phyloP scores from a whole-genome alignment of 1,284 basidiomycete genomes.

The Singerocomus inundabilis region DNA sequence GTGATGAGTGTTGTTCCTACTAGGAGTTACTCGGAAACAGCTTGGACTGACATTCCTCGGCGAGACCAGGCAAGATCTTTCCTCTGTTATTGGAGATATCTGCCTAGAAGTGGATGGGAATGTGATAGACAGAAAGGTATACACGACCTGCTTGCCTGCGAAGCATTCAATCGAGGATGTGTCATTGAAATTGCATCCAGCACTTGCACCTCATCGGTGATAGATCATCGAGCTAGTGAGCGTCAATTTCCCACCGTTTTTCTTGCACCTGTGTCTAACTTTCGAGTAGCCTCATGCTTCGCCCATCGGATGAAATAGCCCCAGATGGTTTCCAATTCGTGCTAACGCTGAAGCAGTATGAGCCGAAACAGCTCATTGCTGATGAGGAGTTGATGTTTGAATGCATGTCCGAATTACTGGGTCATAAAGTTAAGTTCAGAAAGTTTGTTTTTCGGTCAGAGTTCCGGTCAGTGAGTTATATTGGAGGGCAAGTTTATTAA shows the following conservation, averaged over 20 bases:
- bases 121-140: slow-evolving; percentile 34
- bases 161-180: no score
- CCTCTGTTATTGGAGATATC: slow-evolving; percentile 43
- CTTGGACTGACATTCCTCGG: slow-evolving; percentile 46
- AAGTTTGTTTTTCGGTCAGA: no score
- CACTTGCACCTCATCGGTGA: slow-evolving; percentile 34
- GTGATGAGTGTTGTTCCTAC: not conserved
- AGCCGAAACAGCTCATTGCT: no score
- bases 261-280: not conserved
- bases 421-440: no score
- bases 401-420: no score
- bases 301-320: slow-evolving; percentile 18
- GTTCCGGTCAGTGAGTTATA: no score
- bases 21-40: slow-evolving; percentile 40
- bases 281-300: slow-evolving; percentile 12
- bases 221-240: slow-evolving; percentile 13
- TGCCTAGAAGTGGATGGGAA: slow-evolving; percentile 30
- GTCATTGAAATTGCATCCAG: no score
- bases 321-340: slow-evolving; percentile 36
- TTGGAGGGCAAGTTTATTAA: no score
- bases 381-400: no score
- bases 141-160: slow-evolving; percentile 4
- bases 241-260: no score
- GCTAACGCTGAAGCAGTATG: no score
- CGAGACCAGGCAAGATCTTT: slow-evolving; percentile 37